Percentiles rank a stretch among this genome's conserved stretches.
These are phyloP conservation scores for Candida pseudocylindracea DNA, from an alignment of 1,139 yeast species.

Conservation along the genomic window DNA sequence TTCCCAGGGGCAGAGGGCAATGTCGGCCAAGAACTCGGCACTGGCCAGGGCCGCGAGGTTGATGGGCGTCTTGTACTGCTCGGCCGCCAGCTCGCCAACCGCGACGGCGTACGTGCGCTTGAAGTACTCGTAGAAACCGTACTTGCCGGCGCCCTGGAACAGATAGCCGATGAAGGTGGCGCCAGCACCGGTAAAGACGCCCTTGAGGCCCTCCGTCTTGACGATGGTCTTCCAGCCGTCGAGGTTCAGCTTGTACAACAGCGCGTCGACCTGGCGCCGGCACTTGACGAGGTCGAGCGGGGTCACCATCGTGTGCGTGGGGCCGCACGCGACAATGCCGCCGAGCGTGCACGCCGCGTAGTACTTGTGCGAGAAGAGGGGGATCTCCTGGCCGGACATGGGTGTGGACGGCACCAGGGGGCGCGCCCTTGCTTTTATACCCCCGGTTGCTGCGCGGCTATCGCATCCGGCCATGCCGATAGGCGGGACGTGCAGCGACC, in stretches of 20 bases:
- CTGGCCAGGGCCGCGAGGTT: slow-evolving; percentile 73
- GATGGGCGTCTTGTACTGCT: slow-evolving; percentile 47
- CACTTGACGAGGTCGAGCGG: slow-evolving; percentile 87
- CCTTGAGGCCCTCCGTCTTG: slow-evolving; percentile 44
- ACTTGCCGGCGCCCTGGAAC: slow-evolving; percentile 89
- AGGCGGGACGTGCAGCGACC: too few species aligned
- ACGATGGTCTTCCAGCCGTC: slow-evolving; percentile 64
- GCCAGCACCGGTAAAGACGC: slow-evolving; percentile 68
- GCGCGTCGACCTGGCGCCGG: slow-evolving; percentile 68
- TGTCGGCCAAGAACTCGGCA: slow-evolving; percentile 83
- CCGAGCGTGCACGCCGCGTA: slow-evolving; percentile 75
- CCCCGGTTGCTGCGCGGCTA: too few species aligned
- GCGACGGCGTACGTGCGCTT: slow-evolving; percentile 52
- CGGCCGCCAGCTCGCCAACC: slow-evolving; percentile 42
- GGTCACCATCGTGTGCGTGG: slow-evolving; percentile 82
- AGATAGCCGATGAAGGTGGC: slow-evolving; percentile 87
- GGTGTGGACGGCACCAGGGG: too few species aligned
- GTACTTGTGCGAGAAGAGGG: slow-evolving; percentile 46
- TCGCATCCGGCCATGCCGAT: too few species aligned
- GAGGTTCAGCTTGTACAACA: slow-evolving; percentile 47
- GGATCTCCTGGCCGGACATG: slow-evolving; percentile 9
- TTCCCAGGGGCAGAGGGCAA: slow-evolving; percentile 80
- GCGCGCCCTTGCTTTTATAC: too few species aligned
- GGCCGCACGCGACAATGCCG: slow-evolving; percentile 85
- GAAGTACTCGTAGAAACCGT: slow-evolving; percentile 82